Evolutionary conservation across 1,139 yeast genomes (phyloP), one percentile per base, ranked within the genome.

Genomic region (Debaryomyces singareniensis): DNA sequence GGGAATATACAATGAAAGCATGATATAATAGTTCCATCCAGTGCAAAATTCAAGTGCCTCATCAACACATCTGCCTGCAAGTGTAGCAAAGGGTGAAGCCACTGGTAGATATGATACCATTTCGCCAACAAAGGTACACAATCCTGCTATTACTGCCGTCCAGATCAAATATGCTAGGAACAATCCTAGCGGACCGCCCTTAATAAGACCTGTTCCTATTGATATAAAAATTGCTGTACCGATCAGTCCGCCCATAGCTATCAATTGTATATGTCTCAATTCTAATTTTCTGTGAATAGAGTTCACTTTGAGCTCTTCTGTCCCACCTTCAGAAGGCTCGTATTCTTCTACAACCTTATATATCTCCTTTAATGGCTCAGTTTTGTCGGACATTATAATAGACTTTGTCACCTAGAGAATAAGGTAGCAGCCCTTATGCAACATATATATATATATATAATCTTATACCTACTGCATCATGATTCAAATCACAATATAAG

Each of bases 91-190:
- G 1, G 77, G 77, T 2, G 94, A 82, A 28, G 78, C 67, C 5
- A 83, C 68, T 0, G 95, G 95, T 39, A 79, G 54, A 44, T 75
- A 82, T 12, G 82, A 78, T 15, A 83, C 93, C 93, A 84, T 81
- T 50, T 84, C 94, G 1, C 87, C 94, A 3, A 81, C 73, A 2
- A 81, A 70, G 13, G 78, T 79, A 4, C 91, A 83, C 41, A 83
- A 71, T 44, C 55, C 48, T 36, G 76, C 65, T 27, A 82, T 59
- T 15, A 83, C 68, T 12, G 68, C 40, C 30, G 75, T 55, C 74
- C 72, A 61, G 40, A 68, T 50, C 20, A 55, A 40, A 39, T 63
- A 36, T 4, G 67, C 58, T 27, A 71, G 49, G 3, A 70, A 44
- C 26, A 70, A 53, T 1, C 71, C 68, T 29, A 69, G 49, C 2